Conservation (phyloP, 208 protist species). For the Crithidia thermophila region DNA sequence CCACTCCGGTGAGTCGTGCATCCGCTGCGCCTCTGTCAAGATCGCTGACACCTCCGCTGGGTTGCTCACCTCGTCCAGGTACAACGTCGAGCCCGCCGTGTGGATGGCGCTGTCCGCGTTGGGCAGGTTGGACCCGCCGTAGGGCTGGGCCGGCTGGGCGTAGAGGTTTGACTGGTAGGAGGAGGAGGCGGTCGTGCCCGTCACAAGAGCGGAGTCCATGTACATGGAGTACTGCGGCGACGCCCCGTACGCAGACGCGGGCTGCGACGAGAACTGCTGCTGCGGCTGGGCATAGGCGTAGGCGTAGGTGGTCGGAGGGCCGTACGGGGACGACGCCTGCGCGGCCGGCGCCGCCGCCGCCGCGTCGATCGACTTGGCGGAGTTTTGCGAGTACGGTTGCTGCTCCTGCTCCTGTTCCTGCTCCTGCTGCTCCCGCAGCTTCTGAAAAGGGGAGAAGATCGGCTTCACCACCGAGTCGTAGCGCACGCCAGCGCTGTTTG, state of each 20-base stretch:
- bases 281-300: conserved; percentile 1
- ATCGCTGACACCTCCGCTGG: neutral
- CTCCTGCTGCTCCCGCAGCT: neutral
- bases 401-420: neutral
- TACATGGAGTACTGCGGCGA: neutral
- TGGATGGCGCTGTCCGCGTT: too few relatives aligned
- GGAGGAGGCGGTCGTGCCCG: too few relatives aligned
- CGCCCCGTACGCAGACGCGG: neutral
- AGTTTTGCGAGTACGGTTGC: neutral
- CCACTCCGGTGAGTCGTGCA: conserved; percentile 17
- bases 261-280: neutral
- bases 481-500: neutral
- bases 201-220: neutral
- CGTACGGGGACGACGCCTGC: neutral
- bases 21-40: conserved; percentile 1
- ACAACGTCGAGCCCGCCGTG: too few relatives aligned
- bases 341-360: too few relatives aligned
- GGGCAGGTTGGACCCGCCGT: neutral
- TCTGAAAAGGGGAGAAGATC: conserved; percentile 4
- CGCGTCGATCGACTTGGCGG: neutral
- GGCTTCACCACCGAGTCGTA: conserved; percentile 10
- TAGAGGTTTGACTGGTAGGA: neutral
- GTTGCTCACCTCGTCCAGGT: too few relatives aligned
- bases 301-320: neutral
- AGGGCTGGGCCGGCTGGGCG: neutral